A percentile compares a stretch with the other conserved stretches of the same genome.
These are phyloP conservation scores for Volvox carteri DNA, from an alignment of 163 green algal genomes.

Conservation along the genomic window DNA sequence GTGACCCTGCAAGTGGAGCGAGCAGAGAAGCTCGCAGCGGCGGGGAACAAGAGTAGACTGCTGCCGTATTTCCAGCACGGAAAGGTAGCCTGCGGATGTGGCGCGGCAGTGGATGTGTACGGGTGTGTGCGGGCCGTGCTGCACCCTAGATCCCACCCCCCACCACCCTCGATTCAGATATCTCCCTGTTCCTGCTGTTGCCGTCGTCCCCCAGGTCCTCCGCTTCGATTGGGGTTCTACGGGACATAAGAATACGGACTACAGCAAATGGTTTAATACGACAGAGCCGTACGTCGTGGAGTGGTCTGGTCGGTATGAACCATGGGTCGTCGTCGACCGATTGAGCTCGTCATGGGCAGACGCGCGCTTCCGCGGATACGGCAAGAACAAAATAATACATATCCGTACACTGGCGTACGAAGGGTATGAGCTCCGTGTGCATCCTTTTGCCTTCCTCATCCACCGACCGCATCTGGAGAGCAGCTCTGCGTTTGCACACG, in stretches of 20 bases:
- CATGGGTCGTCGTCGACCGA: slow-evolving; percentile 42
- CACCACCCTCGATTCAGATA: neutral
- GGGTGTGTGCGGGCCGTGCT: neutral
- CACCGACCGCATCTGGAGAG: slow-evolving; percentile 39
- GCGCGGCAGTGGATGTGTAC: neutral
- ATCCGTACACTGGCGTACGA: slow-evolving; percentile 44
- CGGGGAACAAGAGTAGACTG: neutral
- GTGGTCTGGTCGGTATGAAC: slow-evolving; percentile 39
- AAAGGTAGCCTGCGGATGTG: neutral
- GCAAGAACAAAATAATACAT: slow-evolving; percentile 56
- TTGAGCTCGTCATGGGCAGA: slow-evolving; percentile 28
- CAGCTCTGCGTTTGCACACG: slow-evolving; percentile 8
- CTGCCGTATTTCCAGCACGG: neutral
- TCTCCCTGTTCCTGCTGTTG: neutral
- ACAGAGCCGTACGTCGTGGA: slow-evolving; percentile 21
- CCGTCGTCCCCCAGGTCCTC: neutral
- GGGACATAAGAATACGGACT: slow-evolving; percentile 40
- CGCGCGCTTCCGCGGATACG: slow-evolving; percentile 48
- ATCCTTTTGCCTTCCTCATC: slow-evolving; percentile 30
- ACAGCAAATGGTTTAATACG: slow-evolving; percentile 16
- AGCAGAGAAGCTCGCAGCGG: slow-evolving; percentile 7
- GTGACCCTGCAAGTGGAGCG: slow-evolving; percentile 5
- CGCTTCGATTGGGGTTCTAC: slow-evolving; percentile 33
- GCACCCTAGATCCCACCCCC: neutral
- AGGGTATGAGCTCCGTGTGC: slow-evolving; percentile 45